Conservation (phyloP, 192 early-diverging fungal genomes). For the Lobulomyces angularis region DNA sequence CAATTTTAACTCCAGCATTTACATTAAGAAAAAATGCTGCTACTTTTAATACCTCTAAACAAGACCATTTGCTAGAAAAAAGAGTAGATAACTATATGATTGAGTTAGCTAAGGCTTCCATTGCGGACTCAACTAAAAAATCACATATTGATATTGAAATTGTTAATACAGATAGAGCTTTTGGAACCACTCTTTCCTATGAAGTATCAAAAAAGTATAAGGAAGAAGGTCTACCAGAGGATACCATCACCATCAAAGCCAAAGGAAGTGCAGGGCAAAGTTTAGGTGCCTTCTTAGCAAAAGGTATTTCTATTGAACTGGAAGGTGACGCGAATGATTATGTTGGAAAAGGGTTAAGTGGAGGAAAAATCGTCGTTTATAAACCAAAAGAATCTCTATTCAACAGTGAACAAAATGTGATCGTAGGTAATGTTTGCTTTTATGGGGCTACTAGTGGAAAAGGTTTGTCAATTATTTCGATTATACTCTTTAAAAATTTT, state of each 20-base stretch:
- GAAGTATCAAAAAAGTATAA: slow-evolving; percentile 68
- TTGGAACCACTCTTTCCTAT: slow-evolving; percentile 87
- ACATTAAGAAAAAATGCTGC: slow-evolving; percentile 77
- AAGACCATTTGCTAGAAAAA: slow-evolving; percentile 77
- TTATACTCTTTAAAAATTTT: no score
- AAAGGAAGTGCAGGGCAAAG: slow-evolving; percentile 93
- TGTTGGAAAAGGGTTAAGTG: slow-evolving; percentile 95
- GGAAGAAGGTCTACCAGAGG: slow-evolving; percentile 69
- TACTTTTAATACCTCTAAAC: slow-evolving; percentile 66
- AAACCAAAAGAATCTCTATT: slow-evolving; percentile 71
- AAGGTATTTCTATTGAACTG: slow-evolving; percentile 78
- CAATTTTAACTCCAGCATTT: slow-evolving; percentile 79
- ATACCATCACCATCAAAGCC: slow-evolving; percentile 76
- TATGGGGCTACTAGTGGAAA: slow-evolving; percentile 91
- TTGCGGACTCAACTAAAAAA: no score
- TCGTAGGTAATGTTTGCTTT: slow-evolving; percentile 94
- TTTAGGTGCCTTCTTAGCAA: slow-evolving; percentile 84
- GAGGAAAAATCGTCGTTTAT: slow-evolving; percentile 79
- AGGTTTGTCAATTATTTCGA: no score
- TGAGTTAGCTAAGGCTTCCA: slow-evolving; percentile 62
- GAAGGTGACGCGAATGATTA: slow-evolving; percentile 99
- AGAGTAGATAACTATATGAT: slow-evolving; percentile 82
- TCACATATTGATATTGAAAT: slow-evolving; percentile 51
- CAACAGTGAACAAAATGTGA: slow-evolving; percentile 76
- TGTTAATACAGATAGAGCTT: slow-evolving; percentile 88